Evolutionary conservation across 2,329 filamentous ascomycete genomes (phyloP).

Genomic region (Colletotrichum echinochloae): DNA sequence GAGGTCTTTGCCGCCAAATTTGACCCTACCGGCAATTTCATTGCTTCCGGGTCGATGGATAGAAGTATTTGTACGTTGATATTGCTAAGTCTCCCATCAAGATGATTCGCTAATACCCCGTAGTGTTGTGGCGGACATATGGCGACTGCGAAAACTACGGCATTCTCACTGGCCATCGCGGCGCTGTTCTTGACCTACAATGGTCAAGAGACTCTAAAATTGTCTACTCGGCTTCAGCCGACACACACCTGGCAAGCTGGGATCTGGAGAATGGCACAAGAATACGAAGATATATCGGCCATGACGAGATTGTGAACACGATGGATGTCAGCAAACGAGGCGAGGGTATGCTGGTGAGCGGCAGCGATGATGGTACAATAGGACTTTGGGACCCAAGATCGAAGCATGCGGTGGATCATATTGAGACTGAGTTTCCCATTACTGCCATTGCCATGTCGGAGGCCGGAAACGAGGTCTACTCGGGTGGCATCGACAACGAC

Average conservation of each 20-base stretch:
- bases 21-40: constrained; percentile 86
- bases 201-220: constrained; percentile 96
- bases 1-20: constrained; percentile 94
- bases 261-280: constrained; percentile 91
- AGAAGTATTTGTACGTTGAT: constrained; percentile 78
- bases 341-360: constrained; percentile 90
- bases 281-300: constrained; percentile 91
- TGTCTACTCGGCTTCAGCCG: constrained; percentile 91
- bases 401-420: constrained; percentile 88
- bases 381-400: constrained; percentile 96
- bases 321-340: constrained; percentile 90
- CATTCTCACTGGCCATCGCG: constrained; percentile 86
- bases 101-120: constrained; percentile 13
- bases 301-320: constrained; percentile 95
- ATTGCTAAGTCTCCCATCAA: no score
- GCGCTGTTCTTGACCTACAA: constrained; percentile 90
- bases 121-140: constrained; percentile 94
- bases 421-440: constrained; percentile 91
- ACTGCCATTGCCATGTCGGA: constrained; percentile 93
- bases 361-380: constrained; percentile 92
- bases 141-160: constrained; percentile 97
- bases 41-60: constrained; percentile 97
- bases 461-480: constrained; percentile 94
- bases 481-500: constrained; percentile 95
- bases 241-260: constrained; percentile 94